Evolutionary conservation across 805 yeast genomes (phyloP).

Genomic region (Candida corydali): DNA sequence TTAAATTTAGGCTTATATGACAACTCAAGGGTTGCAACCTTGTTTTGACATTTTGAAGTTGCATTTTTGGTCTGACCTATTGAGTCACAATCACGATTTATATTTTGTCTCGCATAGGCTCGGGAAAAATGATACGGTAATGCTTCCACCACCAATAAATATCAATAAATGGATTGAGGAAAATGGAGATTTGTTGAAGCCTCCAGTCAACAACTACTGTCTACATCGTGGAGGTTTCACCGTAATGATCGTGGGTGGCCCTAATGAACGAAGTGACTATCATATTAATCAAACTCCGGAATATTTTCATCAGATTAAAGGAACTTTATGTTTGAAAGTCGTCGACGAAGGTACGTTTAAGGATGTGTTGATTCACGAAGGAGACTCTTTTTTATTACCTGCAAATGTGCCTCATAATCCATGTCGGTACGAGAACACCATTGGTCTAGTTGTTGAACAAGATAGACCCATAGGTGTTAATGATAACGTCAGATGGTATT

Average conservation of each 20-base stretch:
- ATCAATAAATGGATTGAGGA: conserved; percentile 80
- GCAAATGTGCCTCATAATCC: conserved; percentile 88
- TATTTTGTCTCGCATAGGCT: too few relatives aligned
- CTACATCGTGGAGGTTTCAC: conserved; percentile 90
- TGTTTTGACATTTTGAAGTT: too few relatives aligned
- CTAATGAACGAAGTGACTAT: conserved; percentile 89
- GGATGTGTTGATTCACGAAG: conserved; percentile 74
- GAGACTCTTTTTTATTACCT: conserved; percentile 85
- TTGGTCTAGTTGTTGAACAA: conserved; percentile 90
- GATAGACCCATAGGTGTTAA: conserved; percentile 71
- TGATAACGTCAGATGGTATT: conserved; percentile 87
- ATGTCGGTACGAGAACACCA: conserved; percentile 76
- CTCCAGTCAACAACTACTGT: conserved; percentile 90
- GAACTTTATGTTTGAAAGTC: conserved; percentile 77
- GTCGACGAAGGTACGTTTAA: conserved; percentile 68
- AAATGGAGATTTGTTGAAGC: conserved; percentile 70
- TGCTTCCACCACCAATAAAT: conserved; percentile 69
- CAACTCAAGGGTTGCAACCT: too few relatives aligned
- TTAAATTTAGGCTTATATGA: too few relatives aligned
- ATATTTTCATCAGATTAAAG: conserved; percentile 85
- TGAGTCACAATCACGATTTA: too few relatives aligned
- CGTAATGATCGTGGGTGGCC: conserved; percentile 95
- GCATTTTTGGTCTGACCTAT: too few relatives aligned
- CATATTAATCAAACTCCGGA: conserved; percentile 94
- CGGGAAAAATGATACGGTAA: too few relatives aligned